Evolutionary conservation across 2,329 filamentous ascomycete genomes (phyloP), one percentile per base, ranked within the genome.

Genomic region (Beauveria bassiana): DNA sequence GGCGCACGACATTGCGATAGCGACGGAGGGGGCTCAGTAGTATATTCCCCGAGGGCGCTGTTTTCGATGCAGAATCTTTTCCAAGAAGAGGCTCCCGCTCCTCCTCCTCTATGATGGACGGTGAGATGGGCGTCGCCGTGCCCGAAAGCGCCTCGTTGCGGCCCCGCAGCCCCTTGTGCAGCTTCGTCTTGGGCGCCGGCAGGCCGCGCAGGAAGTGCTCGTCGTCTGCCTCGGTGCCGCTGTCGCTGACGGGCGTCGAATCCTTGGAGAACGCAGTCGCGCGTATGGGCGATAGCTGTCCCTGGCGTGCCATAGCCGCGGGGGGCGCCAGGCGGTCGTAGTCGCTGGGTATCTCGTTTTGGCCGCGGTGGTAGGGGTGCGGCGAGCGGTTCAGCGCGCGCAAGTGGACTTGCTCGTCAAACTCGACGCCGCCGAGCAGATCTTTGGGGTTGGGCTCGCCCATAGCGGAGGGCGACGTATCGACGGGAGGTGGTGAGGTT

Each of bases 171-270:
- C 92, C 93, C 75, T 96, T 97, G 70, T 89, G 87, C 38, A 85
- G 80, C 64, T 86, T 83, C 9, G 81, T 67, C n/a, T 82, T 87
- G 2, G 93, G 90, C 3, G 93, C 90, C 1, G 93, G 93, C 24
- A 97, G 77, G 0, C 92, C 89, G 72, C 89, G 95, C 61, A 96
- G 79, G 67, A 93, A 87, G 65, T 93, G 89, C 73, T 98, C 93
- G 76, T 98, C 93, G 69, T 97, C 93, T 45, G 93, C 93, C 72
- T 98, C 93, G 20, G 93, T 96, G 26, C 93, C 93, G 72, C 92
- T 96, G 67, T 96, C 93, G 72, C 91, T 96, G 12, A 84, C 84
- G 2, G 86, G 81, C 1, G 81, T 79, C 5, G 83, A 84, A 57
- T 83, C 81, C 65, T 78, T 80, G 62, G 76, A 72, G 64, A 78